Evolutionary conservation across 164 flowering plant genomes (phyloP).

Genomic region (Santalum album): DNA sequence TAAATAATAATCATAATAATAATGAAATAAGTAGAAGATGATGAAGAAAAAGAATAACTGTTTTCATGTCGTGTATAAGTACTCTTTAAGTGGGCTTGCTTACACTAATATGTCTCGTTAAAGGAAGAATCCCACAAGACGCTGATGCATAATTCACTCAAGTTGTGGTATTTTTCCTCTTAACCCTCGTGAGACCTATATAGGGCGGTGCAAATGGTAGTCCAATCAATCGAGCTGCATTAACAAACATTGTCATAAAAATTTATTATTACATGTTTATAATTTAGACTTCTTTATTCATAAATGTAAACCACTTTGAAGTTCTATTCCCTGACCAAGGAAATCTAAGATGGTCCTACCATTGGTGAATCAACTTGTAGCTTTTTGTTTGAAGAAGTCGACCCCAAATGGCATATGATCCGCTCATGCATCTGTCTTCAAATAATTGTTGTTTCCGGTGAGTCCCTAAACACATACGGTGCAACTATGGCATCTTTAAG

Average conservation of each 20-base stretch:
- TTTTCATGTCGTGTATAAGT: no score
- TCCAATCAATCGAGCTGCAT: constrained; percentile 7
- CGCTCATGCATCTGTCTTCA: constrained; percentile 1
- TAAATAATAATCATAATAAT: no score
- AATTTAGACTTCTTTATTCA: no score
- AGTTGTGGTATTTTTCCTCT: background rate
- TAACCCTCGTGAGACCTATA: background rate
- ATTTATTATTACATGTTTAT: no score
- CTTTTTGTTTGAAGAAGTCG: background rate
- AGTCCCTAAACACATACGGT: constrained; percentile 8
- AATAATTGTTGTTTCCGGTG: constrained; percentile 8
- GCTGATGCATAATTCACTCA: constrained; percentile 12
- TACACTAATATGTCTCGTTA: background rate
- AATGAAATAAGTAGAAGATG: no score
- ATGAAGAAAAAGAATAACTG: no score
- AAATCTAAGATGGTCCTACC: constrained; percentile 6
- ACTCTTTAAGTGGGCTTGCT: no score
- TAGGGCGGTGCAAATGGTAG: constrained; percentile 7
- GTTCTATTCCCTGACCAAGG: constrained; percentile 7
- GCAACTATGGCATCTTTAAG: constrained; percentile 1
- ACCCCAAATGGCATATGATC: constrained; percentile 7
- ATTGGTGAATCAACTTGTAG: constrained; percentile 9
- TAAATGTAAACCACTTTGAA: no score
- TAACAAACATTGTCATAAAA: background rate
- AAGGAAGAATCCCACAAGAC: constrained; percentile 8